Evolutionary conservation across 2,329 filamentous ascomycete genomes (phyloP).

Genomic region (Westerdykella aurantiaca): DNA sequence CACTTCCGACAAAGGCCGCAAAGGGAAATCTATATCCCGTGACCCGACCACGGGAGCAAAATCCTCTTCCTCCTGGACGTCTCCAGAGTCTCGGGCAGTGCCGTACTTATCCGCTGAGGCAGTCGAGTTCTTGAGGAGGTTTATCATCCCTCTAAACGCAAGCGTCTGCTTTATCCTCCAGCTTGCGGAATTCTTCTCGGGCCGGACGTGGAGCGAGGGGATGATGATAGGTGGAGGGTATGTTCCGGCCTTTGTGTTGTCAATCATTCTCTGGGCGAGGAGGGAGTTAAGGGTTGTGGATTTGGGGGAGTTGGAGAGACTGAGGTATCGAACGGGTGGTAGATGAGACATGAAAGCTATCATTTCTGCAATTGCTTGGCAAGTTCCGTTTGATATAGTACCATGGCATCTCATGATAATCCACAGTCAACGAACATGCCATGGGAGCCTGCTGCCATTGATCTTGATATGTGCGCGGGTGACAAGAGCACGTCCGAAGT

Average conservation of each 20-base stretch:
- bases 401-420: too few relatives aligned
- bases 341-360: constrained; percentile 40
- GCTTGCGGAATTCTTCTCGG: constrained; percentile 29
- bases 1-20: constrained; percentile 4
- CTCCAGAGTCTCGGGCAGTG: constrained; percentile 8
- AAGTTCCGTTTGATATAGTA: too few relatives aligned
- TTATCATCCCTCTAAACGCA: constrained; percentile 57
- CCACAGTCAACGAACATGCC: too few relatives aligned
- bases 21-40: constrained; percentile 12
- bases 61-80: not conserved
- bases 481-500: too few relatives aligned
- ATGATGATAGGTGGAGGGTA: constrained; percentile 34
- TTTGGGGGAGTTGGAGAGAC: constrained; percentile 56
- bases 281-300: constrained; percentile 63
- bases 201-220: constrained; percentile 20
- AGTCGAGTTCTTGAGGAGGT: constrained; percentile 49
- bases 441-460: too few relatives aligned
- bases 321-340: constrained; percentile 64
- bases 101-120: constrained; percentile 18
- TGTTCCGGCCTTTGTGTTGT: constrained; percentile 51
- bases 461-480: too few relatives aligned
- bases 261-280: constrained; percentile 56
- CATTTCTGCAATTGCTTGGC: too few relatives aligned
- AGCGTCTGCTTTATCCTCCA: constrained; percentile 51
- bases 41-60: constrained; percentile 4